Conservation (phyloP, 2,329 filamentous ascomycete genomes). For the Cercospora sojina region DNA sequence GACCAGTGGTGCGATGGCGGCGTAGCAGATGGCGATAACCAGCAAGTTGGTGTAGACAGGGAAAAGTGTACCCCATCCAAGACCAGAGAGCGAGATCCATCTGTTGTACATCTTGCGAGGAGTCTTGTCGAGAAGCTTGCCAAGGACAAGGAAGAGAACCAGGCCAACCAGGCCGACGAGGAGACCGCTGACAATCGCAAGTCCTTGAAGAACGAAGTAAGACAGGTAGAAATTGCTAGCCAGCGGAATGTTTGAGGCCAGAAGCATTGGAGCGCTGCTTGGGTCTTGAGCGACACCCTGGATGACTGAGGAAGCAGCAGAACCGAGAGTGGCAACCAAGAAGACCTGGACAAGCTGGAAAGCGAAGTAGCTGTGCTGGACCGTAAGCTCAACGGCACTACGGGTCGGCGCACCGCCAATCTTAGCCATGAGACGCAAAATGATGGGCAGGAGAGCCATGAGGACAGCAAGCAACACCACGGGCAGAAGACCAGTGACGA, state of each 20-base stretch:
- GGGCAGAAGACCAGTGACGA: conserved; percentile 82
- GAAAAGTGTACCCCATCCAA: conserved; percentile 81
- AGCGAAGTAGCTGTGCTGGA: conserved; percentile 86
- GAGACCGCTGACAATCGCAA: conserved; percentile 72
- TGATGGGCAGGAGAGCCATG: conserved; percentile 79
- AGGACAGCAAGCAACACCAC: conserved; percentile 75
- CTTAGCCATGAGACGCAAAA: conserved; percentile 79
- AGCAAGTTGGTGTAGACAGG: conserved; percentile 79
- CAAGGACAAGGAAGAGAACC: conserved; percentile 69
- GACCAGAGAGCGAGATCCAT: conserved; percentile 70
- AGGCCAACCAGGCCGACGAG: conserved; percentile 74
- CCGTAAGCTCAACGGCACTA: conserved; percentile 80
- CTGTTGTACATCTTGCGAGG: conserved; percentile 77
- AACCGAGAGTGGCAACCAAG: conserved; percentile 78
- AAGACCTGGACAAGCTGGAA: conserved; percentile 94
- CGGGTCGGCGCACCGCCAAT: conserved; percentile 75
- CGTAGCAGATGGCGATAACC: conserved; percentile 74
- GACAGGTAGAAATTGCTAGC: conserved; percentile 93
- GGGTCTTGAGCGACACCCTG: conserved; percentile 65
- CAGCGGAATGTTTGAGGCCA: conserved; percentile 59
- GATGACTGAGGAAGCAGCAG: conserved; percentile 71
- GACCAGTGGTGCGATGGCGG: conserved; percentile 81
- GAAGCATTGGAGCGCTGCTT: conserved; percentile 28
- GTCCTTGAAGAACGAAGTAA: conserved; percentile 90
- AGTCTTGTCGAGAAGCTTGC: conserved; percentile 71